phyloP scores from a whole-genome alignment of 2,329 filamentous ascomycete genomes.

The Aspergillus japonicus region DNA sequence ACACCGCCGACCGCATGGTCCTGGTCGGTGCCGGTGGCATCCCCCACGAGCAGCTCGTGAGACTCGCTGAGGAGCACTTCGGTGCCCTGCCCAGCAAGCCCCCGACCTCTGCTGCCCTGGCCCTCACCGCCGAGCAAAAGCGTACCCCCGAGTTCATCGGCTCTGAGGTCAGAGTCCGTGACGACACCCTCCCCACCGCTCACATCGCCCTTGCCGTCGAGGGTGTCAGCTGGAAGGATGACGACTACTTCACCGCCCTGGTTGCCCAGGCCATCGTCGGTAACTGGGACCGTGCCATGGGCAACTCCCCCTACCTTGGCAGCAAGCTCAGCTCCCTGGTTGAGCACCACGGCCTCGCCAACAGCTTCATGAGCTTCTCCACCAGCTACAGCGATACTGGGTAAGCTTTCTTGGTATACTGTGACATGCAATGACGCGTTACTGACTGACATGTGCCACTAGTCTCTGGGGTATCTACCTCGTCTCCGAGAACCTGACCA shows the following conservation, averaged over 20 bases:
- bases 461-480: constrained; percentile 99
- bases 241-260: constrained; percentile 97
- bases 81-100: constrained; percentile 71
- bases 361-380: constrained; percentile 99
- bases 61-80: constrained; percentile 97
- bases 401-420: constrained; percentile 54
- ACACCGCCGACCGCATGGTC: constrained; percentile 99
- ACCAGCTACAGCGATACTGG: constrained; percentile 99
- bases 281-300: constrained; percentile 99
- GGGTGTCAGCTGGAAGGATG: constrained; percentile 99
- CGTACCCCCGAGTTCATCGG: constrained; percentile 91
- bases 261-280: constrained; percentile 98
- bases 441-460: constrained; percentile 18
- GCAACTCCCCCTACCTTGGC: constrained; percentile 93
- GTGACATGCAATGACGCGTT: no score
- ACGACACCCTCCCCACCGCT: constrained; percentile 92
- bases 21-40: constrained; percentile 93
- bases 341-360: constrained; percentile 91
- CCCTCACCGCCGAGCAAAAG: constrained; percentile 72
- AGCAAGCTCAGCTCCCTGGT: constrained; percentile 97
- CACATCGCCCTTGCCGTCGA: constrained; percentile 98
- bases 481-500: constrained; percentile 82
- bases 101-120: constrained; percentile 70
- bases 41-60: constrained; percentile 89
- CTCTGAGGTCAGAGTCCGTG: constrained; percentile 91